Evolutionary conservation across 805 yeast species (phyloP).

Genomic region (Monosporozyma aquatica): DNA sequence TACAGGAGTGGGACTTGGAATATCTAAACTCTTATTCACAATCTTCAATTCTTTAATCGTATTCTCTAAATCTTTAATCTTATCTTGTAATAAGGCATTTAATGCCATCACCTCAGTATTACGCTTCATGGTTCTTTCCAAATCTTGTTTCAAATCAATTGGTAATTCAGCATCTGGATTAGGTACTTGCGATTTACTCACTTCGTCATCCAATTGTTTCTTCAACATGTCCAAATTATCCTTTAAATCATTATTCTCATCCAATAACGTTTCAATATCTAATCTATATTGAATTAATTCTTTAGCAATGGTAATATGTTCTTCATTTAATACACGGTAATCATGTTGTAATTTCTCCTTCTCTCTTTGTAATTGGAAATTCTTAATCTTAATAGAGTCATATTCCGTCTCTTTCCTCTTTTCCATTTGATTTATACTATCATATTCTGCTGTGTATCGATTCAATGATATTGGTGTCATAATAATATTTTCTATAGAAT

Average conservation of each 20-base stretch:
- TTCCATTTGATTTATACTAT: constrained; percentile 61
- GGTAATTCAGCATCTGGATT: constrained; percentile 33
- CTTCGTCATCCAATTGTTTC: constrained; percentile 31
- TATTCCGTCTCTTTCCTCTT: constrained; percentile 52
- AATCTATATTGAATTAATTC: constrained; percentile 76
- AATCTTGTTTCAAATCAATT: constrained; percentile 39
- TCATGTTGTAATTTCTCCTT: constrained; percentile 64
- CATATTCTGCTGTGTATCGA: constrained; percentile 66
- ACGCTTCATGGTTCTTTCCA: constrained; percentile 50
- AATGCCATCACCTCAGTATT: constrained; percentile 59
- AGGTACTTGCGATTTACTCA: constrained; percentile 21
- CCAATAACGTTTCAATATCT: constrained; percentile 60
- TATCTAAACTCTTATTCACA: constrained; percentile 13
- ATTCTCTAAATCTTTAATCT: constrained; percentile 36
- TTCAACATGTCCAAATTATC: constrained; percentile 41
- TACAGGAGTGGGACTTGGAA: too few relatives aligned
- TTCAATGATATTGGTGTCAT: constrained; percentile 64
- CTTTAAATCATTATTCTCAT: constrained; percentile 59
- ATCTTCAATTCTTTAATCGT: constrained; percentile 33
- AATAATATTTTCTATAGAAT: constrained; percentile 59
- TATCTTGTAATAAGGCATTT: constrained; percentile 49
- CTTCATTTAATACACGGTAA: constrained; percentile 60
- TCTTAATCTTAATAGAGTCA: constrained; percentile 54
- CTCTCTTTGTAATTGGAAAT: constrained; percentile 65
- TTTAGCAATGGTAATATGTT: constrained; percentile 81